Evolutionary conservation across 352 stramenopile species (phyloP).

Genomic region (Phytophthora hybrid): DNA sequence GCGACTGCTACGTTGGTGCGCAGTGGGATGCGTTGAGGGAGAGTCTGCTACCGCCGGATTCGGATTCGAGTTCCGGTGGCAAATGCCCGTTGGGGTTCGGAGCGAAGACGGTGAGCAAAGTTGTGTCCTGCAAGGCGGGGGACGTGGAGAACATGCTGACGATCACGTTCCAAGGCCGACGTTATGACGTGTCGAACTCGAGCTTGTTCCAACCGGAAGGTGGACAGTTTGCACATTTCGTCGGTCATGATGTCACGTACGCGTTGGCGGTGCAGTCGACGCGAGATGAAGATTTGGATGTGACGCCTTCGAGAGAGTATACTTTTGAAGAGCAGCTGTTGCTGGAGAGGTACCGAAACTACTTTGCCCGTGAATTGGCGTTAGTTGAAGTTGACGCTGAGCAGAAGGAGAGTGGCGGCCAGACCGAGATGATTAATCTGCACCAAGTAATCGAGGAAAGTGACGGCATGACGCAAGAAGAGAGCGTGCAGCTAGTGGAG

Average conservation of each 20-base stretch:
- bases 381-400: conserved; percentile 37
- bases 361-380: conserved; percentile 51
- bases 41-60: conserved; percentile 42
- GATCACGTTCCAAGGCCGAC: conserved; percentile 62
- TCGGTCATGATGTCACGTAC: conserved; percentile 72
- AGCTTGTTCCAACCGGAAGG: conserved; percentile 51
- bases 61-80: conserved; percentile 23
- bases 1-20: conserved; percentile 50
- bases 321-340: conserved; percentile 68
- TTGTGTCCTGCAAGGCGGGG: conserved; percentile 25
- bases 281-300: conserved; percentile 48
- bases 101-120: conserved; percentile 36
- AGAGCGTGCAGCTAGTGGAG: conserved; percentile 17
- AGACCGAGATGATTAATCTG: conserved; percentile 36
- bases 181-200: conserved; percentile 64
- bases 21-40: conserved; percentile 56
- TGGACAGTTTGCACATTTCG: conserved; percentile 58
- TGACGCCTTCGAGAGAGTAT: conserved; percentile 43
- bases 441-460: conserved; percentile 56
- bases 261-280: conserved; percentile 59
- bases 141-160: conserved; percentile 40
- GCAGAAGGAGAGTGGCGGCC: conserved; percentile 10
- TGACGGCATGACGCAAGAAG: conserved; percentile 21
- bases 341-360: conserved; percentile 59
- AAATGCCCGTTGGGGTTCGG: conserved; percentile 77